These are phyloP conservation scores for Catenaria anguillulae DNA, from an alignment of 371 early-diverging fungal genomes.

Conservation along the genomic window DNA sequence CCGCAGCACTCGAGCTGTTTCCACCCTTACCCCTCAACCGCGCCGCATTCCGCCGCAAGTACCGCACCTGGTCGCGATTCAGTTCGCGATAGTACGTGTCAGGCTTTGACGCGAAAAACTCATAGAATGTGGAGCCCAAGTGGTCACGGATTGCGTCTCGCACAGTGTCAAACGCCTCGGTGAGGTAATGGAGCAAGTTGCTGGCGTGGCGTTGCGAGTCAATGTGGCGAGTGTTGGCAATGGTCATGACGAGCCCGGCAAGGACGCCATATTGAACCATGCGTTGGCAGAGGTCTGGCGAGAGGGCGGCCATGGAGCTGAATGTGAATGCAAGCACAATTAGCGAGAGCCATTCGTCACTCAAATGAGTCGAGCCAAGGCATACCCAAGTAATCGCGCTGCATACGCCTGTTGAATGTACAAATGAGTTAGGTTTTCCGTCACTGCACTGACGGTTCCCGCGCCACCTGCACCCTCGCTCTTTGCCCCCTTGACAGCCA, in stretches of 20 bases:
- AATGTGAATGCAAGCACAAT: background rate
- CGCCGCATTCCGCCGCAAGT: conserved; percentile 19
- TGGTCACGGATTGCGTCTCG: conserved; percentile 19
- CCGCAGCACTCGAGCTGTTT: too few species aligned
- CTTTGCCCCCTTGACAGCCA: background rate
- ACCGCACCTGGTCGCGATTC: conserved; percentile 32
- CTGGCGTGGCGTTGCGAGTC: conserved; percentile 33
- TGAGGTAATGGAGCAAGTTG: background rate
- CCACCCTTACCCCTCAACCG: background rate
- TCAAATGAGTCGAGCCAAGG: too few species aligned
- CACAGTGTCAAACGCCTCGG: conserved; percentile 19
- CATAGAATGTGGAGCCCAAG: conserved; percentile 37
- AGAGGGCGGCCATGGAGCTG: conserved; percentile 28
- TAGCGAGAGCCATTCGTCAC: too few species aligned
- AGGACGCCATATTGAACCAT: conserved; percentile 31
- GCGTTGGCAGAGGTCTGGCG: conserved; percentile 22
- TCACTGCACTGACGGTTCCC: too few species aligned
- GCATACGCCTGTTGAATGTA: conserved; percentile 38
- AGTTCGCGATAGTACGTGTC: conserved; percentile 37
- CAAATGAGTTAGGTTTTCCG: conserved; percentile 18
- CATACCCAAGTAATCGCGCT: conserved; percentile 34
- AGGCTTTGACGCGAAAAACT: conserved; percentile 25
- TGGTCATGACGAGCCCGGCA: conserved; percentile 26
- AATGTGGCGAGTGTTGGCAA: conserved; percentile 32
- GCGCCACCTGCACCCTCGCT: too few species aligned